Base-by-base conservation (phyloP, 169 alveolate species). In the Ichthyophthirius multifiliis region DNA sequence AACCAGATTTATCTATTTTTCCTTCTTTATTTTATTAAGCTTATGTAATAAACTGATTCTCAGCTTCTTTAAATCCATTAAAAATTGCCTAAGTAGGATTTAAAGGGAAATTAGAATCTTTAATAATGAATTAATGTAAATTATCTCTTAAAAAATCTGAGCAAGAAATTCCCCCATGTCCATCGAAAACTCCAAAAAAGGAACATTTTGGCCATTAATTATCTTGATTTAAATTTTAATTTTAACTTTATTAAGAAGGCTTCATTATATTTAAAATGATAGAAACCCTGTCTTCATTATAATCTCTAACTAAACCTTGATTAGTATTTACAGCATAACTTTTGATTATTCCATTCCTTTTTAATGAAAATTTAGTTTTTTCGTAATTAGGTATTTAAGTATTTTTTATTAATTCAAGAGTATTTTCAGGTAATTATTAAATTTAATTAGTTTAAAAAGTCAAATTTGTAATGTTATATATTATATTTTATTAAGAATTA, bases 321-420 rank as follows among this genome's bases (percentile, higher is more conserved):
- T 89, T 88, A 12, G 97, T 90, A 83, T 92, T 91, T 5, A 91
- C 96, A 47, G 96, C 97, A 65, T 90, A 92, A 37, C 93, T 94
- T 45, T 75, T 86, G 2, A 92, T 91, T 5, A 77, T 84, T 16
- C 96, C 96, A 82, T 83, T 79, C 34, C 92, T 63, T 32, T 86
- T 84, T 10, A 84, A 73, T 7, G 93, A 83, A 34, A 86, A 89
- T 76, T 88, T 88, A 9, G 92, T 84, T 6, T 86, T 84, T 41
- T 90, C 93, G 7, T 45, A 37, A 27, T 44, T 74, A 13, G 67
- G 65, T 2, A 44, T 55, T 6, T 13, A 18, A 15, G 71, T 55
- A 3, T 34, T 55, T 15, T 55, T 16, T 6, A 55, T 27, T 1
- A 55, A 23, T 3, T 55, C 71, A 5, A 55, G 23, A 10, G 5